phyloP scores from a whole-genome alignment of 2,329 filamentous ascomycete species.

The Clonostachys sp. region DNA sequence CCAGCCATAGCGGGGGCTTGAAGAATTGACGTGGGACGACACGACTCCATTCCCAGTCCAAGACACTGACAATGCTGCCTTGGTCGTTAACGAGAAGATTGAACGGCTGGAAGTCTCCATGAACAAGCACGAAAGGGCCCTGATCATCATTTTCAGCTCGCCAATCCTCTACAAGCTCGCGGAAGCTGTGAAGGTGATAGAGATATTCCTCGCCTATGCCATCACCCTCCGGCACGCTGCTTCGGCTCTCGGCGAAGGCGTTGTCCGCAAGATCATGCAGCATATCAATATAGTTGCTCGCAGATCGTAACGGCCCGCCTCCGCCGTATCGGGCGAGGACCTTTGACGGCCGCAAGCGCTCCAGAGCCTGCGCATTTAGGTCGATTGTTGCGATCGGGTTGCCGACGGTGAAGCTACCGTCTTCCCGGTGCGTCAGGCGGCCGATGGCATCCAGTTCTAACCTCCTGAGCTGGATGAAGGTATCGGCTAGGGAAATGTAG shows the following conservation, averaged over 20 bases:
- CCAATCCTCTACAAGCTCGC: too few species aligned
- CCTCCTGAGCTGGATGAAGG: background rate
- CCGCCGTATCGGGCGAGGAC: background rate
- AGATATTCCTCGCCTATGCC: background rate
- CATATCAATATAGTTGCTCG: background rate
- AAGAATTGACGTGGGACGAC: background rate
- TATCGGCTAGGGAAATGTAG: background rate
- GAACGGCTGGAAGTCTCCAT: background rate
- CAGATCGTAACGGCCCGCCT: background rate
- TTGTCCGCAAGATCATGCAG: background rate
- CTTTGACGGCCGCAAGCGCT: background rate
- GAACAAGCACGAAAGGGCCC: background rate
- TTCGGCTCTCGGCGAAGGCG: background rate
- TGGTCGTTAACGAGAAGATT: background rate
- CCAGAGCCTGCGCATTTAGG: background rate
- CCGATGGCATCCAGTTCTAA: background rate
- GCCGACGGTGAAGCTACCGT: background rate
- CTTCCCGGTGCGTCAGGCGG: background rate
- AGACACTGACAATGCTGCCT: background rate
- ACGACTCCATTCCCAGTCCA: background rate
- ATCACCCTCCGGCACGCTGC: background rate
- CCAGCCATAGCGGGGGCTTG: background rate
- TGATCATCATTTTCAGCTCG: background rate
- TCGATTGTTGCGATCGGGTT: background rate
- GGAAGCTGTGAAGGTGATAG: background rate